Conservation (phyloP, 129 eudicot species). For the Artemisia argyi region DNA sequence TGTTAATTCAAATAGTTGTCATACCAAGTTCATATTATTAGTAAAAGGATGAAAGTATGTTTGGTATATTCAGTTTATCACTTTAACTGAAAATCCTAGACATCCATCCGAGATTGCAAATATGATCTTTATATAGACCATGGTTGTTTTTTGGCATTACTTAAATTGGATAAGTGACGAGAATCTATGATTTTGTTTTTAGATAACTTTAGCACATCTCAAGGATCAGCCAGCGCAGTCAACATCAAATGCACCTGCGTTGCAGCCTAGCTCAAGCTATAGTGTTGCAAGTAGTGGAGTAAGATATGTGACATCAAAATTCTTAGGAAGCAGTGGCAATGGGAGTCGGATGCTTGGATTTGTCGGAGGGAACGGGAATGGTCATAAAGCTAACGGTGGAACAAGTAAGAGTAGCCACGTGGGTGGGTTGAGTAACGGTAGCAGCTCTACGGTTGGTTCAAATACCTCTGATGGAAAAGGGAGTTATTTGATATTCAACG, state of each 20-base stretch:
- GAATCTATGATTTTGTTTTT: background rate
- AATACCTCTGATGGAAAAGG: conserved; percentile 73
- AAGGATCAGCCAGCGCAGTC: conserved; percentile 65
- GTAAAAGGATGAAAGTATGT: too few species aligned
- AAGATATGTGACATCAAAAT: conserved; percentile 66
- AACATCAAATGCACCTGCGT: conserved; percentile 31
- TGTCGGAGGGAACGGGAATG: conserved; percentile 63
- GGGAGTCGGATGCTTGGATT: conserved; percentile 78
- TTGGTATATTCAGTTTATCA: too few species aligned
- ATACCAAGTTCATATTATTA: too few species aligned
- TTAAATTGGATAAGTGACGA: too few species aligned
- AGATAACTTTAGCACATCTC: conserved; percentile 76
- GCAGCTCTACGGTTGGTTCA: conserved; percentile 33
- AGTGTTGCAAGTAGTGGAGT: conserved; percentile 75
- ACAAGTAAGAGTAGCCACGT: conserved; percentile 35
- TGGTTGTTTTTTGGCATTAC: too few species aligned
- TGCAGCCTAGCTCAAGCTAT: conserved; percentile 49
- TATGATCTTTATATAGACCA: too few species aligned
- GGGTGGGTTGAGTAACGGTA: conserved; percentile 49
- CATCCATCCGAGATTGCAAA: too few species aligned
- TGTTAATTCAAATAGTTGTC: too few species aligned
- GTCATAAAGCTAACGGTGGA: conserved; percentile 41
- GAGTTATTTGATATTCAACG: conserved; percentile 76
- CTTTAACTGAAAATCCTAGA: too few species aligned
- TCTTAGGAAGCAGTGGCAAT: conserved; percentile 69